Evolutionary conservation across 2,329 filamentous ascomycete genomes (phyloP), one percentile per base, ranked within the genome.

Genomic region (Laburnicola sp.): DNA sequence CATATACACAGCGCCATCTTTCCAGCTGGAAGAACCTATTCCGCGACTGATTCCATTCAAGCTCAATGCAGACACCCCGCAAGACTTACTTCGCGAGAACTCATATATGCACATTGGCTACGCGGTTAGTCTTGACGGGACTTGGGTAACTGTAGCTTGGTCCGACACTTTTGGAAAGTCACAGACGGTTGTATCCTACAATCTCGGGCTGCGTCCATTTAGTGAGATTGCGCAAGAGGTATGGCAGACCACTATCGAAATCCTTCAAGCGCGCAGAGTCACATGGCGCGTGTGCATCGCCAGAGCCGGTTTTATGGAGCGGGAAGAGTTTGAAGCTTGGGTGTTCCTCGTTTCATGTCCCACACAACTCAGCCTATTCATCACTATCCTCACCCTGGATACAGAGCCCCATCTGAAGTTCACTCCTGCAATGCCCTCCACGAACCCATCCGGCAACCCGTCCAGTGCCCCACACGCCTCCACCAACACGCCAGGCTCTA

Each of bases 31-130:
- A 65, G 83, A 86, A 57, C 77, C 83, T 0, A 75, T 88, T 3
- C 88, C 89, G 8, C 84, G 86, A 25, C 80, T 78, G 26, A 87
- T 95, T 45, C 87, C 89, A 43, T 94, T 95, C 73, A 88, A 89
- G 66, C 74, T 92, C 2, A 80, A 78, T 1, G 73, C 82, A 0
- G 84, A 82, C 10, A 86, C 88, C 2, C 89, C 88, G 0, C 82
- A 84, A 16, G 88, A 90, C 16, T 75, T 93, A 4, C 77, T 94
- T 46, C 83, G 87, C 48, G 89, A 94, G 66, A 90, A 91, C 58
- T 88, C 85, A 0, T 87, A 87, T 63, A 83, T 96, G 27, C 90
- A 96, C 68, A 76, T 95, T 38, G 88, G 87, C 1, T 95, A 95
- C 64, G 83, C 87, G 2, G 81, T 86, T 48, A 92, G 88, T 63